Conservation (phyloP, 139 green algal genomes). For the Eudorina sp. region DNA sequence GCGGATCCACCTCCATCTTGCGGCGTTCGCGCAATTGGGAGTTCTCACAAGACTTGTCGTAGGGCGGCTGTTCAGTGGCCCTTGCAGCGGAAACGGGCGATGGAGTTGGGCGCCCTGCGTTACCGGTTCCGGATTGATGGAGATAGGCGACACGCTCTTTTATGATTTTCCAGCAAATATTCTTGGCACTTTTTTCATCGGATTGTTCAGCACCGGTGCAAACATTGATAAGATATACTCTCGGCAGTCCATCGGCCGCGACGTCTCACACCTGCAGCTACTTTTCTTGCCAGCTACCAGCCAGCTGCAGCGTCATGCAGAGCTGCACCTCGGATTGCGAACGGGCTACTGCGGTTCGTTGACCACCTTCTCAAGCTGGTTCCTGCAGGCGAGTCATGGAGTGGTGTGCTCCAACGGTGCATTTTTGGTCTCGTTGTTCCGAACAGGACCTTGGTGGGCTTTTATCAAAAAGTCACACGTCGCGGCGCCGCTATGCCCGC, state of each 20-base stretch:
- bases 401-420: too few species aligned
- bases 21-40: conserved; percentile 58
- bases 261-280: conserved; percentile 36
- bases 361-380: conserved; percentile 91
- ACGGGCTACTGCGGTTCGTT: conserved; percentile 89
- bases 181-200: conserved; percentile 84
- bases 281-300: conserved; percentile 63
- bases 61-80: conserved; percentile 50
- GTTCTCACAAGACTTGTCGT: conserved; percentile 54
- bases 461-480: too few species aligned
- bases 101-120: conserved; percentile 56
- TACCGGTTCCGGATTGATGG: conserved; percentile 14
- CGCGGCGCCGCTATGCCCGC: too few species aligned
- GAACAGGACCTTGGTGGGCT: too few species aligned
- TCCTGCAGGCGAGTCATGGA: conserved; percentile 53
- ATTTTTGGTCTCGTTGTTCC: too few species aligned
- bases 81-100: conserved; percentile 7
- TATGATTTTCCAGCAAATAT: conserved; percentile 83
- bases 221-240: conserved; percentile 36
- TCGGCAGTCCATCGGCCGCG: not conserved
- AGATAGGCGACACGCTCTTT: conserved; percentile 71
- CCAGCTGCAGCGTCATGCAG: conserved; percentile 67
- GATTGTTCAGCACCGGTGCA: conserved; percentile 64
- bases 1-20: conserved; percentile 46
- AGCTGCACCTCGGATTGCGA: conserved; percentile 81